Percentiles rank a stretch among this genome's conserved stretches.
These are phyloP conservation scores for Mortierella sp. DNA, from an alignment of 371 early-diverging fungal species.

Conservation along the genomic window DNA sequence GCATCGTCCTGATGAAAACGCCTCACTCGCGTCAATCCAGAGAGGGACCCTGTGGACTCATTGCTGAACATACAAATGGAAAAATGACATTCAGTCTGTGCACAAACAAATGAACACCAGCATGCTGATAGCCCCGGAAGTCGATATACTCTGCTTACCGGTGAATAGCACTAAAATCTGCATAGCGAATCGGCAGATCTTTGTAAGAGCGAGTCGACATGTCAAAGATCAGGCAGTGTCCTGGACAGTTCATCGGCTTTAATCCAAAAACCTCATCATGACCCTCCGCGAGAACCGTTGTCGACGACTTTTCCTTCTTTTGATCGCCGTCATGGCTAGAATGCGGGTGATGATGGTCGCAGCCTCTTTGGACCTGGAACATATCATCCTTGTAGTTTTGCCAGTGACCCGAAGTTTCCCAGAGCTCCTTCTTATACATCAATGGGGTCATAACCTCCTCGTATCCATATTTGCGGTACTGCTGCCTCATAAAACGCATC, in stretches of 20 bases:
- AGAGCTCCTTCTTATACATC: constrained; percentile 93
- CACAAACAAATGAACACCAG: background rate
- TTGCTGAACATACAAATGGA: constrained; percentile 63
- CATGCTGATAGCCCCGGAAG: background rate
- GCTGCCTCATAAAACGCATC: constrained; percentile 70
- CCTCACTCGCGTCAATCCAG: constrained; percentile 94
- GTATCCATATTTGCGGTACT: constrained; percentile 93
- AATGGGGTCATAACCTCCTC: constrained; percentile 97
- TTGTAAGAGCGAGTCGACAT: constrained; percentile 87
- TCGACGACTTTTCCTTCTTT: constrained; percentile 1
- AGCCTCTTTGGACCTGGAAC: constrained; percentile 68
- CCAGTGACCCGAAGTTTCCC: constrained; percentile 97
- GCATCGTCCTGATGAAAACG: constrained; percentile 99
- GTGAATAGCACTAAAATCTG: constrained; percentile 97
- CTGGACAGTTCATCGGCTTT: constrained; percentile 99
- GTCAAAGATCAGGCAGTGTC: constrained; percentile 94
- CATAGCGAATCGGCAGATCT: constrained; percentile 92
- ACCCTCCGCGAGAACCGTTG: constrained; percentile 34
- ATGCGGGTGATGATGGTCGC: constrained; percentile 52
- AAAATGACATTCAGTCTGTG: background rate
- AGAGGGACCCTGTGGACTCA: constrained; percentile 93
- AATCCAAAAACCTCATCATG: constrained; percentile 81
- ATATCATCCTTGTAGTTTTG: constrained; percentile 90
- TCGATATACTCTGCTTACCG: constrained; percentile 55
- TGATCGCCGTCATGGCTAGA: constrained; percentile 55